Evolutionary conservation across 176 grass and related monocot species (phyloP).

Genomic region (Alopecurus myosuroides): DNA sequence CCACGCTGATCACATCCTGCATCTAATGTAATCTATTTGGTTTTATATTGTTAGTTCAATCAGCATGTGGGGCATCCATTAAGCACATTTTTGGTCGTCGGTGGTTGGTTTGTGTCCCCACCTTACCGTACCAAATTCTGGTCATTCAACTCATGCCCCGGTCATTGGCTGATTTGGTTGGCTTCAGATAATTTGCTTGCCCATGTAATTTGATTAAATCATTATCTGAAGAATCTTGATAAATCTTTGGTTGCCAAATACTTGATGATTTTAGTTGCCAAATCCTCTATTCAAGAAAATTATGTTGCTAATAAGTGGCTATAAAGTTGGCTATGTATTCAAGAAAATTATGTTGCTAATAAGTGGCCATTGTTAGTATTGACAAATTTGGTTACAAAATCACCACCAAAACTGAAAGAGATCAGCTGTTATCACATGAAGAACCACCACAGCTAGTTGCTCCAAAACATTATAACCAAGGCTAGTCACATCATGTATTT

Average conservation of each 20-base stretch:
- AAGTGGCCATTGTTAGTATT: not conserved
- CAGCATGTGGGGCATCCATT: not conserved
- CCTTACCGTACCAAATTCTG: not conserved
- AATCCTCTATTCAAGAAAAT: not conserved
- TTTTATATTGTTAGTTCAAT: slow-evolving; percentile 1
- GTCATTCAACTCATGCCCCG: not conserved
- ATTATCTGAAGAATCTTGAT: not conserved
- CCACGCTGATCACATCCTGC: not conserved
- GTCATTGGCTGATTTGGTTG: not conserved
- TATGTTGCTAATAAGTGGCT: not conserved
- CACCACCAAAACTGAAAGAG: not conserved
- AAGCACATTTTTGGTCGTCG: not conserved
- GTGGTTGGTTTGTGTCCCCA: not conserved
- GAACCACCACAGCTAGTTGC: not conserved
- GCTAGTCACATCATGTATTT: not conserved
- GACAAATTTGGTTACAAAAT: not conserved
- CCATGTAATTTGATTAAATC: not conserved
- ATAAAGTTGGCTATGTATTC: not conserved
- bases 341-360: not conserved
- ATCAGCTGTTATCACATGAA: not conserved
- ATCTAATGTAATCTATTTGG: not conserved
- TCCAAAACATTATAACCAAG: not conserved
- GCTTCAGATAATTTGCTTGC: not conserved
- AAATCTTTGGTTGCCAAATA: not conserved
- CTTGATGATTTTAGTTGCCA: not conserved